Evolutionary conservation across 139 green algal species (phyloP), one percentile per base, ranked within the genome.

Genomic region (Trebouxia sp.): DNA sequence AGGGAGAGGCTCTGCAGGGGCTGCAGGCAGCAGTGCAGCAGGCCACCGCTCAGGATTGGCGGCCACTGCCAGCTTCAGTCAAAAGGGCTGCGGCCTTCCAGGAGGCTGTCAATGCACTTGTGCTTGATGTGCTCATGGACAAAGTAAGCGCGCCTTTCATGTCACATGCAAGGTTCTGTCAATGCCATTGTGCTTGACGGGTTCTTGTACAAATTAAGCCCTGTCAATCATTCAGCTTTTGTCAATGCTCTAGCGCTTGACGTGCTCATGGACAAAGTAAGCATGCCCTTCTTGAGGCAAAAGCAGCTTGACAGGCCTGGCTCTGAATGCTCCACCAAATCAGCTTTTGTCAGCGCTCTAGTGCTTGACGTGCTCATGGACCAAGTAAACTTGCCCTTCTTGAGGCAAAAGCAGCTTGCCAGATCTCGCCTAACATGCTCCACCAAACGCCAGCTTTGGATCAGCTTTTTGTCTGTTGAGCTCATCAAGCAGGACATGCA

Each of bases 111-210:
- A 58, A 83, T 17, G 37, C 70, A 35, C 83, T 91, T 0, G 88
- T 94, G 39, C 92, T 90, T 42, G 90, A 93, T 38, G 85, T 87
- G 37, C 89, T 95, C 65, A 88, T 88, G 51, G 35, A 65, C 55
- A 86, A 83, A 78, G 80, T 84, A 39, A 30, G 62, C 58, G n/a
- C n/a, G n/a, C n/a, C n/a, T n/a, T 70, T n/a, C 26, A n/a, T 70
- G 20, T n/a, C 28, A 37, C 5, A 41, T 37, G 26, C n/a, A 4
- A 45, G 32, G 4, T 70, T 24, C 2, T 37, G 28, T 5, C n/a
- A n/a, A n/a, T n/a, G n/a, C n/a, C n/a, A n/a, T n/a, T n/a, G n/a
- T n/a, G n/a, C n/a, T n/a, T n/a, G n/a, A n/a, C n/a, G n/a, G n/a
- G n/a, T n/a, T n/a, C n/a, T n/a, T n/a, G n/a, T n/a, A n/a, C n/a